Conservation (phyloP, 2,329 filamentous ascomycete genomes). For the Mariannaea sp. region DNA sequence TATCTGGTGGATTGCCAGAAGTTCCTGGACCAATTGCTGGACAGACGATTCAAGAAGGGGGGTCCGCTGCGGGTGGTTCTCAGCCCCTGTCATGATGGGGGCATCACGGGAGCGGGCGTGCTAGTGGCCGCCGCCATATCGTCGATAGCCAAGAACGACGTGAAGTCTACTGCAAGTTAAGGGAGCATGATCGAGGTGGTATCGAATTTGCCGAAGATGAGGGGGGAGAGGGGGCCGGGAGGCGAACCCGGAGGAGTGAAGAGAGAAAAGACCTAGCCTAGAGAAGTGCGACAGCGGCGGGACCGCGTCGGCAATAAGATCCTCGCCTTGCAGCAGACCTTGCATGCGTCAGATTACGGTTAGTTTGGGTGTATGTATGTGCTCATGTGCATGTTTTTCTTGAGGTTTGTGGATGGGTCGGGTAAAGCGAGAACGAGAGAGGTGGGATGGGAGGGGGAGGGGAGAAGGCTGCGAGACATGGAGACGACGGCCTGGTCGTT, state of each 20-base stretch:
- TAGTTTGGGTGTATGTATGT: neutral
- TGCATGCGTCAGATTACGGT: conserved; percentile 17
- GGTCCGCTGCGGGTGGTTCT: conserved; percentile 53
- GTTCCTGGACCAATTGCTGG: conserved; percentile 64
- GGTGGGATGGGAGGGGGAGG: neutral
- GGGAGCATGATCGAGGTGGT: no score
- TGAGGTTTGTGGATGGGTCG: neutral
- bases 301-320: conserved; percentile 30
- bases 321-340: neutral
- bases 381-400: conserved; percentile 13
- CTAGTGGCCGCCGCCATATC: conserved; percentile 55
- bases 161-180: no score
- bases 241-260: no score
- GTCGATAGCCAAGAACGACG: conserved; percentile 45
- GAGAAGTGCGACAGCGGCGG: conserved; percentile 29
- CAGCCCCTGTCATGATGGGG: conserved; percentile 64
- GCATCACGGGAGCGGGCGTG: conserved; percentile 65
- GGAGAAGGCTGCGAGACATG: conserved; percentile 15
- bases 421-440: no score
- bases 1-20: conserved; percentile 72
- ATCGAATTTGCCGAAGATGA: no score
- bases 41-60: conserved; percentile 33
- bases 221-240: no score
- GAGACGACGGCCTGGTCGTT: conserved; percentile 12
- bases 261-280: conserved; percentile 10